Evolutionary conservation across 169 alveolate species (phyloP).

Genomic region (Plasmodium coatneyi): DNA sequence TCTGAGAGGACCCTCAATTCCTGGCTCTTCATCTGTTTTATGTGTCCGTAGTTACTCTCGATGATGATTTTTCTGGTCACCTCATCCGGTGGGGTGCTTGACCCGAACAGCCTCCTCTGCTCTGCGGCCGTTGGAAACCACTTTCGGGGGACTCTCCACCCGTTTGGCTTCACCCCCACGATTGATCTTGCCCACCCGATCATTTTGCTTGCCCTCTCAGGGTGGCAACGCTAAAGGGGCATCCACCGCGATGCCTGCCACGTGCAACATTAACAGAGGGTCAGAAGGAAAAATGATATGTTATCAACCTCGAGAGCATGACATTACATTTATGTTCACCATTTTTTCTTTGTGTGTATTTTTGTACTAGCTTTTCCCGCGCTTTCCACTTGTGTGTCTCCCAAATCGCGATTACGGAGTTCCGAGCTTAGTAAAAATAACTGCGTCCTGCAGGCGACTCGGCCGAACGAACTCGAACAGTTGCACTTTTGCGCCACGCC

Average conservation of each 20-base stretch:
- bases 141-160: not conserved
- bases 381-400: not conserved
- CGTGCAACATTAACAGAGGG: not conserved
- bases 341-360: not conserved
- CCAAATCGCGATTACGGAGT: not conserved
- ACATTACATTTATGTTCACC: not conserved
- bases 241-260: not conserved
- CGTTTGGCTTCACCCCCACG: not conserved
- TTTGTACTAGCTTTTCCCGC: not conserved
- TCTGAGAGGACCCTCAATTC: constrained; percentile 79
- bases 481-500: not conserved
- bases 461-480: not conserved
- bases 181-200: not conserved
- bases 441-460: not conserved
- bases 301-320: not conserved
- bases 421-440: not conserved
- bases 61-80: constrained; percentile 1
- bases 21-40: constrained; percentile 78
- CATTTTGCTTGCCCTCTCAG: not conserved
- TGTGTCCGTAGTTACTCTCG: constrained; percentile 30
- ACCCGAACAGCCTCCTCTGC: not conserved
- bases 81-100: not conserved
- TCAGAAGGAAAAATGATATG: not conserved
- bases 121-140: not conserved
- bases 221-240: not conserved